Percentiles rank a stretch among this genome's conserved stretches.
These are phyloP conservation scores for Agrocybe pediades DNA, from an alignment of 768 basidiomycete species.

Conservation along the genomic window DNA sequence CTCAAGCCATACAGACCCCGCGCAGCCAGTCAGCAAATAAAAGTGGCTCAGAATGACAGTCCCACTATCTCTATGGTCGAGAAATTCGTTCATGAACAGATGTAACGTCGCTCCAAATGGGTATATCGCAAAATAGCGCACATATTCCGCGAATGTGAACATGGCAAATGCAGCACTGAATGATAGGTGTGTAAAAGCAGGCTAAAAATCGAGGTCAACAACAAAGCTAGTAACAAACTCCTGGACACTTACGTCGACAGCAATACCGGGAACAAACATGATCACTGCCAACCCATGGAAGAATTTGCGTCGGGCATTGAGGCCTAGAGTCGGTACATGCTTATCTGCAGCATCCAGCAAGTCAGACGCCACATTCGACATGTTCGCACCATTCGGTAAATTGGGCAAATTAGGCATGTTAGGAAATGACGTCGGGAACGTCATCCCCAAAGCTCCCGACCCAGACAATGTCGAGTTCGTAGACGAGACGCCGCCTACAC, in stretches of 20 bases:
- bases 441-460: constrained; percentile 35
- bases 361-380: constrained; percentile 60
- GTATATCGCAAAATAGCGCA: constrained; percentile 97
- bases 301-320: constrained; percentile 94
- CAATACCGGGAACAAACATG: constrained; percentile 96
- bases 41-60: constrained; percentile 98
- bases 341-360: constrained; percentile 87
- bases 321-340: constrained; percentile 82
- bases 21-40: constrained; percentile 94
- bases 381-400: constrained; percentile 41
- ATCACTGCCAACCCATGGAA: constrained; percentile 95
- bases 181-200: constrained; percentile 93
- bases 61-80: constrained; percentile 93
- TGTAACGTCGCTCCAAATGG: constrained; percentile 93
- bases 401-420: constrained; percentile 57
- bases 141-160: constrained; percentile 96
- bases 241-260: constrained; percentile 73
- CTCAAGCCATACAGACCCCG: constrained; percentile 93
- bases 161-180: constrained; percentile 94
- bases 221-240: constrained; percentile 6
- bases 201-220: constrained; percentile 49
- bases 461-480: constrained; percentile 5
- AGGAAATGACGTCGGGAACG: constrained; percentile 48
- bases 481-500: constrained; percentile 3
- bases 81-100: constrained; percentile 95